Base-by-base conservation (phyloP, 805 yeast species). In the Teunomyces aglyptinius region DNA sequence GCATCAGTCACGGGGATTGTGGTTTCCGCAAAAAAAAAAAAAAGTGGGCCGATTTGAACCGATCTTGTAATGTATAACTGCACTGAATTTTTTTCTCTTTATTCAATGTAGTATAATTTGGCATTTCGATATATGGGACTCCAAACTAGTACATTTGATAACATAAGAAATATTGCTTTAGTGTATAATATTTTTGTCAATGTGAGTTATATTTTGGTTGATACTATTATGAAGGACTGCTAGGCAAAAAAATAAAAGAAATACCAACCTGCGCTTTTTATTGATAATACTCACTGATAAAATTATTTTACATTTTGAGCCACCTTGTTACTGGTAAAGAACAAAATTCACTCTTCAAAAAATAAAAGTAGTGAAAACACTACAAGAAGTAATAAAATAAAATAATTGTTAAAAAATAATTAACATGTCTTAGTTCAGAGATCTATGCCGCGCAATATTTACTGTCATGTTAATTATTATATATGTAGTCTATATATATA, bases 341-440 rank as follows among this genome's bases (percentile, higher is more conserved):
- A 34, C 38, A 34, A 19, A n/a, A 34, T 18, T 34, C 38, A 19
- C 12, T 34, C 3, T n/a, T 10, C n/a, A 34, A 34, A 34, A 16
- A 34, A 34, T 18, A 34, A 34, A 19, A 34, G 26, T 18, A 34
- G 38, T 34, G 22, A 34, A 5, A 34, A 34, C 38, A 11, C 38
- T 11, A 16, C 38, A 16, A 13, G 16, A 13, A 18, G 18, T 13
- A 34, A 19, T n/a, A 34, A 34, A 34, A 34, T 34, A 34, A 34
- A 34, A 19, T 34, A 11, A 34, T 34, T 16, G 4, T n/a, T 19
- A 18, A 34, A 34, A 34, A 34, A 19, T 34, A 34, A 19, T 12
- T 5, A 34, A 18, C 8, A 34, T 34, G 38, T 34, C 38, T 34
- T 34, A 34, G 38, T 34, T 34, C 38, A 34, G n/a, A 19, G 38